phyloP scores from a whole-genome alignment of 768 basidiomycete genomes.

The Boletus rex-veris region DNA sequence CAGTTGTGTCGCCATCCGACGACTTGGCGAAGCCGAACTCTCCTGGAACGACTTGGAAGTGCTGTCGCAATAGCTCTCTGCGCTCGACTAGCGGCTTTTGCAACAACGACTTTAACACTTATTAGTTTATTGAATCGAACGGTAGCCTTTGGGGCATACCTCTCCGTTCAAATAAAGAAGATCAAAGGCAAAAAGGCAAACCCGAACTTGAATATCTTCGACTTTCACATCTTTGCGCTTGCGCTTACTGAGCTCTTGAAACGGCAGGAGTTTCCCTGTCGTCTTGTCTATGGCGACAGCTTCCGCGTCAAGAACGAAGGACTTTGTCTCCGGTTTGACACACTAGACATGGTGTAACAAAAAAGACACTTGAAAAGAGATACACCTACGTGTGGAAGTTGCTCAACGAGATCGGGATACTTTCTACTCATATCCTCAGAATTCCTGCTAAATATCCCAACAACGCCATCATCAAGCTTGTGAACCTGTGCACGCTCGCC shows the following conservation, averaged over 20 bases:
- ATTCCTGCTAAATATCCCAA: slow-evolving; percentile 94
- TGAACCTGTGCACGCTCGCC: slow-evolving; percentile 98
- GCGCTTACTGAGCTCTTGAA: slow-evolving; percentile 92
- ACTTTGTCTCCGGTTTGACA: slow-evolving; percentile 75
- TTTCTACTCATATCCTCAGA: slow-evolving; percentile 99
- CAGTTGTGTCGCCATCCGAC: slow-evolving; percentile 83
- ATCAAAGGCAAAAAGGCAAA: slow-evolving; percentile 96
- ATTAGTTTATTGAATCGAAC: background rate
- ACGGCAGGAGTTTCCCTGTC: slow-evolving; percentile 87
- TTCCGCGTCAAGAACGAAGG: slow-evolving; percentile 95
- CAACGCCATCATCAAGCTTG: slow-evolving; percentile 71
- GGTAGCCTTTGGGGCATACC: slow-evolving; percentile 39
- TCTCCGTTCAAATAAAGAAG: slow-evolving; percentile 95
- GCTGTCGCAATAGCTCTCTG: slow-evolving; percentile 67
- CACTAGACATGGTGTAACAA: slow-evolving; percentile 48
- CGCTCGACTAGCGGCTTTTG: slow-evolving; percentile 72
- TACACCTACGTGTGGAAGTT: slow-evolving; percentile 70
- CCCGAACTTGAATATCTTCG: slow-evolving; percentile 95
- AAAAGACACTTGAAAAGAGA: background rate
- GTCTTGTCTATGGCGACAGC: slow-evolving; percentile 91
- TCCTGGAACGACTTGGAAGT: slow-evolving; percentile 78
- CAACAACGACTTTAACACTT: slow-evolving; percentile 67
- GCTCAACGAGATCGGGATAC: slow-evolving; percentile 96
- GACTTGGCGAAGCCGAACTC: slow-evolving; percentile 94
- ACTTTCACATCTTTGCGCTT: slow-evolving; percentile 98